These are phyloP conservation scores for Xerocomus nothofagi DNA, from an alignment of 1,284 basidiomycete species.

Conservation along the genomic window DNA sequence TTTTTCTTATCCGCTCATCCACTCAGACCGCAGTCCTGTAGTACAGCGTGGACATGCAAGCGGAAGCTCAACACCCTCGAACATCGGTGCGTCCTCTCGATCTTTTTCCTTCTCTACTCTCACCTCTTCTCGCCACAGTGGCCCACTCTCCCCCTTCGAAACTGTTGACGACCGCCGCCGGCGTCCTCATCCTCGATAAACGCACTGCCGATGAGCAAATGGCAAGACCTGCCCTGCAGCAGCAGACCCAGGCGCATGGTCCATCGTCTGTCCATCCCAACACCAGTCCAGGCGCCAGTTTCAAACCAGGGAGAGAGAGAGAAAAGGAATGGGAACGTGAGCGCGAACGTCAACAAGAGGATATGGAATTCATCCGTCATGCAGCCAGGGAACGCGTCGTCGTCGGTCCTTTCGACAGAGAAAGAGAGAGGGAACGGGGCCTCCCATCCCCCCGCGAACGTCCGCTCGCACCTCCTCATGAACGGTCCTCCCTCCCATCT, in stretches of 20 bases:
- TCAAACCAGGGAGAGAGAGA: slow-evolving; percentile 30
- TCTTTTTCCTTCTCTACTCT: not conserved
- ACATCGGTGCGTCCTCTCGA: slow-evolving; percentile 22
- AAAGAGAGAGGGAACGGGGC: slow-evolving; percentile 28
- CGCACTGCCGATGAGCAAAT: slow-evolving; percentile 34
- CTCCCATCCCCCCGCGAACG: slow-evolving; percentile 30
- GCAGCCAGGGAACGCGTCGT: slow-evolving; percentile 25
- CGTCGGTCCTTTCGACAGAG: slow-evolving; percentile 23
- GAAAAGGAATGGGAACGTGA: slow-evolving; percentile 34
- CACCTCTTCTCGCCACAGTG: slow-evolving; percentile 13
- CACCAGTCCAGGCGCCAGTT: slow-evolving; percentile 22
- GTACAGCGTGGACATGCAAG: slow-evolving; percentile 30
- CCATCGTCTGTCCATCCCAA: slow-evolving; percentile 21
- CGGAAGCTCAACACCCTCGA: slow-evolving; percentile 27
- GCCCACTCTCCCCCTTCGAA: slow-evolving; percentile 31
- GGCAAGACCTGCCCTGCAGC: slow-evolving; percentile 19
- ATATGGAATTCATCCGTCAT: slow-evolving; percentile 29
- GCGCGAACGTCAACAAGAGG: slow-evolving; percentile 30
- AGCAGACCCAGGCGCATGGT: slow-evolving; percentile 21
- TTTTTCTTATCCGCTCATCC: slow-evolving; percentile 5
- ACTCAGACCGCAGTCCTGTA: slow-evolving; percentile 30
- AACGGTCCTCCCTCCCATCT: slow-evolving; percentile 18
- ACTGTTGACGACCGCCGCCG: slow-evolving; percentile 26
- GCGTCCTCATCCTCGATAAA: slow-evolving; percentile 32
- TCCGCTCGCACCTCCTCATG: slow-evolving; percentile 16